phyloP scores from a whole-genome alignment of 2,329 filamentous ascomycete genomes.

The Cytospora piceae region DNA sequence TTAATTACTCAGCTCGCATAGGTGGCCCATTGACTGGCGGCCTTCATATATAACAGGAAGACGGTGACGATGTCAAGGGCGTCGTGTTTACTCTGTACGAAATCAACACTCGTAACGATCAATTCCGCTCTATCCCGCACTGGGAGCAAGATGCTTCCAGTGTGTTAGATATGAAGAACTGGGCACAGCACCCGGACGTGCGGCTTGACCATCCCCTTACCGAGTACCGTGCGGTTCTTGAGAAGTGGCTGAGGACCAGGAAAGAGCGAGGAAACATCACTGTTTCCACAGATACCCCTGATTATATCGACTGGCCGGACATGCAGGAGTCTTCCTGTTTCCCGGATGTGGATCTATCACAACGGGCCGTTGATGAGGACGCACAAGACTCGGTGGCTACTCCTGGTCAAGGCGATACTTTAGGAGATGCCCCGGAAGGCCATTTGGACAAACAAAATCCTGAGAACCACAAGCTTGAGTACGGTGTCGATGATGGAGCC shows the following conservation, averaged over 20 bases:
- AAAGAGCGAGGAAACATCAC: conserved; percentile 35
- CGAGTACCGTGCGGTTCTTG: conserved; percentile 16
- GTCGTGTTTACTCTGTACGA: conserved; percentile 42
- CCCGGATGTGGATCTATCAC: not conserved
- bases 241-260: conserved; percentile 39
- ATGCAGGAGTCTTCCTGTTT: not conserved
- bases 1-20: conserved; percentile 38
- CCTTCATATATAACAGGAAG: conserved; percentile 22
- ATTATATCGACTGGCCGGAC: conserved; percentile 20
- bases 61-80: conserved; percentile 41
- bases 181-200: conserved; percentile 10
- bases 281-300: conserved; percentile 12
- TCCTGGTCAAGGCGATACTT: not conserved
- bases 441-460: not conserved
- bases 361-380: not conserved
- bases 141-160: conserved; percentile 32
- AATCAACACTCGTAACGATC: conserved; percentile 39
- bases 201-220: conserved; percentile 8
- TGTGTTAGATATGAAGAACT: conserved; percentile 21
- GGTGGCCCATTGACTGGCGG: conserved; percentile 8
- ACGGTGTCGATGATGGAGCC: not conserved
- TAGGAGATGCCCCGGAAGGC: not conserved
- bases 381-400: not conserved
- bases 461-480: not conserved
- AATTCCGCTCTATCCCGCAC: conserved; percentile 33